phyloP scores from a whole-genome alignment of 805 yeast species.

The Metschnikowia santaceciliae region DNA sequence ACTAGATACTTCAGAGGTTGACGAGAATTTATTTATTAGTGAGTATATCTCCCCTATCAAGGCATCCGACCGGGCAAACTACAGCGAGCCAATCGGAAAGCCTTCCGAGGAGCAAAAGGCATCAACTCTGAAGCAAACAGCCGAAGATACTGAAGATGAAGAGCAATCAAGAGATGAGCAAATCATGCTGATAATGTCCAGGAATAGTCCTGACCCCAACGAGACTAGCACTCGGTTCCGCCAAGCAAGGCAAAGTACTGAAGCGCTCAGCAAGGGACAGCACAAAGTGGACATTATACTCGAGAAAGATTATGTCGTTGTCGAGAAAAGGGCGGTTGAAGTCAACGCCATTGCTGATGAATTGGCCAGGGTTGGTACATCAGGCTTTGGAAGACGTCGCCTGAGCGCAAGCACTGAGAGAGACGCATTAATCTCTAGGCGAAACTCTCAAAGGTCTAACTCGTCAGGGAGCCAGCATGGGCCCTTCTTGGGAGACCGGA shows the following conservation, averaged over 20 bases:
- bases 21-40: slow-evolving; percentile 78
- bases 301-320: slow-evolving; percentile 89
- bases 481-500: slow-evolving; percentile 60
- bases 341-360: slow-evolving; percentile 96
- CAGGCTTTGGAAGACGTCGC: slow-evolving; percentile 43
- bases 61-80: slow-evolving; percentile 21
- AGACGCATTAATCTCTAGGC: slow-evolving; percentile 18
- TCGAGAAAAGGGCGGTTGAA: slow-evolving; percentile 91
- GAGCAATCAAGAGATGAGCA: slow-evolving; percentile 36
- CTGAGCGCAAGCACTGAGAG: slow-evolving; percentile 24
- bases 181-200: slow-evolving; percentile 41
- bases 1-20: slow-evolving; percentile 61
- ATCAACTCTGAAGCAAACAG: neutral
- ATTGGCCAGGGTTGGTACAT: slow-evolving; percentile 59
- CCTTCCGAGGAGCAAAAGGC: neutral
- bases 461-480: slow-evolving; percentile 52
- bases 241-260: slow-evolving; percentile 15
- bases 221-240: slow-evolving; percentile 21
- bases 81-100: slow-evolving; percentile 16
- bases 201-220: slow-evolving; percentile 44
- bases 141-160: neutral
- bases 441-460: slow-evolving; percentile 43
- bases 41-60: slow-evolving; percentile 60
- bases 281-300: slow-evolving; percentile 45
- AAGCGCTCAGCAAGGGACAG: slow-evolving; percentile 10